Conservation (phyloP, 2,329 filamentous ascomycete genomes). For the Colletotrichum spaethianum region DNA sequence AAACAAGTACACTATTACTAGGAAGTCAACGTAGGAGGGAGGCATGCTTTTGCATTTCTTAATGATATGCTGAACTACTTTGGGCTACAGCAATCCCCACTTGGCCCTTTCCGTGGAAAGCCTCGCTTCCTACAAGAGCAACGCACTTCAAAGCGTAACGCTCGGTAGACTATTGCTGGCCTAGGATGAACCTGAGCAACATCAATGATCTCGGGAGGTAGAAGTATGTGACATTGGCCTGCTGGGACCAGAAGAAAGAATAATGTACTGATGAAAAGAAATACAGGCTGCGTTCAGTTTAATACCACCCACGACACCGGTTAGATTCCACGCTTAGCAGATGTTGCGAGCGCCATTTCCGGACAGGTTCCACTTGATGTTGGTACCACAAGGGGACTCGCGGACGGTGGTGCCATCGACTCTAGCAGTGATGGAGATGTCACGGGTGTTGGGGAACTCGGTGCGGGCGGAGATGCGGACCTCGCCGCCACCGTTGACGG, state of each 20-base stretch:
- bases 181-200: background rate
- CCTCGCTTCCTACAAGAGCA: background rate
- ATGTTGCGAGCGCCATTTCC: constrained; percentile 60
- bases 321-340: constrained; percentile 50
- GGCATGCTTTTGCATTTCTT: background rate
- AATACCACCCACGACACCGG: background rate
- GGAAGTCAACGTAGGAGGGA: no score
- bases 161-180: background rate
- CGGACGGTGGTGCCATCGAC: constrained; percentile 66
- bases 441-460: constrained; percentile 68
- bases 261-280: constrained; percentile 17
- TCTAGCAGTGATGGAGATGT: constrained; percentile 63
- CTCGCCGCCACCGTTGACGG: constrained; percentile 68
- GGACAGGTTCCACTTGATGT: constrained; percentile 64
- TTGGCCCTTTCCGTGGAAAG: background rate
- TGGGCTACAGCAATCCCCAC: background rate
- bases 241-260: background rate
- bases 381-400: constrained; percentile 68
- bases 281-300: background rate
- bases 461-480: constrained; percentile 65
- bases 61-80: background rate
- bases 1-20: no score
- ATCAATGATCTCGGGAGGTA: background rate
- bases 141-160: background rate
- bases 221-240: constrained; percentile 14